Percentiles rank a stretch among this genome's conserved stretches.
phyloP scores from a whole-genome alignment of 1,284 basidiomycete species.

The Naganishia sp. region DNA sequence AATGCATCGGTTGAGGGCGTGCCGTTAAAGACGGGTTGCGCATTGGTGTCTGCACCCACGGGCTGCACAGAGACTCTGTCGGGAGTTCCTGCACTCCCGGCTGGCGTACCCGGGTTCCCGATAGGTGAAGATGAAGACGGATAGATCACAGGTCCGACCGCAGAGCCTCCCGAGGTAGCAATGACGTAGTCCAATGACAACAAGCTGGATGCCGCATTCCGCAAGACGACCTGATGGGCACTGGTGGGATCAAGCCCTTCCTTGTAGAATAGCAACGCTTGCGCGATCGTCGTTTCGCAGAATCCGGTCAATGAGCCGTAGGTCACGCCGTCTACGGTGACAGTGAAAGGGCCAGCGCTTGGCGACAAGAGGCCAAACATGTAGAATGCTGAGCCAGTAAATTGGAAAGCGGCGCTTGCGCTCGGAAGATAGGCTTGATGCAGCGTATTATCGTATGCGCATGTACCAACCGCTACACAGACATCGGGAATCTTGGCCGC shows the following conservation, averaged over 20 bases:
- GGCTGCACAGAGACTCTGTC: neutral
- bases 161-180: neutral
- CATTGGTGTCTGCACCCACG: neutral
- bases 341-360: conserved; percentile 3
- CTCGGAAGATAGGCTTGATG: conserved; percentile 10
- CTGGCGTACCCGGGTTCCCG: neutral
- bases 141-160: neutral
- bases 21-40: neutral
- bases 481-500: neutral
- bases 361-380: conserved; percentile 18
- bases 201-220: conserved; percentile 7
- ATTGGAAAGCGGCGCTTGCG: conserved; percentile 15
- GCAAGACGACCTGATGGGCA: conserved; percentile 17
- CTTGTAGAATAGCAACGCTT: conserved; percentile 9
- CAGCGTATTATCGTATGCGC: conserved; percentile 19
- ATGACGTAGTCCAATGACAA: conserved; percentile 19
- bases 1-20: conserved; percentile 9
- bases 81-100: neutral
- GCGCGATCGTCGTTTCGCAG: conserved; percentile 13
- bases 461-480: neutral
- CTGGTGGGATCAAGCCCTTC: conserved; percentile 7
- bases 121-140: neutral
- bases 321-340: conserved; percentile 12
- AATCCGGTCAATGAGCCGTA: conserved; percentile 9
- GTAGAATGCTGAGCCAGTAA: conserved; percentile 11